Evolutionary conservation across 1,139 yeast species (phyloP).

Genomic region (Debaryomyces singareniensis): DNA sequence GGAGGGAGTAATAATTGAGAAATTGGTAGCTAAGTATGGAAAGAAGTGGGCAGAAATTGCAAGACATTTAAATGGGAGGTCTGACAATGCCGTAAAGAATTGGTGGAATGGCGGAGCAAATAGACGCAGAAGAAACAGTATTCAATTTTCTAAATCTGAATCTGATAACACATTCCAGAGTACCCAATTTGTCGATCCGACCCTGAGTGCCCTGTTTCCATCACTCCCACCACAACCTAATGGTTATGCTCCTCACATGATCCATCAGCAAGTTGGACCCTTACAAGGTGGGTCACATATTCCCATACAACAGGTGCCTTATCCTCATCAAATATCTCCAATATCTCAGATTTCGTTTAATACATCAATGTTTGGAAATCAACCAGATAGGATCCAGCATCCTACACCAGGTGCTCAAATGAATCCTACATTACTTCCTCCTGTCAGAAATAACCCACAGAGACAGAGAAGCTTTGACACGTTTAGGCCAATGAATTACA

Average conservation of each 20-base stretch:
- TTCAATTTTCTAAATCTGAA: slow-evolving; percentile 2
- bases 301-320: slow-evolving; percentile 3
- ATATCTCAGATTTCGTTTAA: slow-evolving; percentile 23
- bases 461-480: slow-evolving; percentile 33
- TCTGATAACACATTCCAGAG: not conserved
- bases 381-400: slow-evolving; percentile 2
- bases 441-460: not conserved
- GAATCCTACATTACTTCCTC: not conserved
- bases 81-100: slow-evolving; percentile 87
- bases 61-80: slow-evolving; percentile 76
- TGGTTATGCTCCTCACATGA: not conserved
- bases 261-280: not conserved
- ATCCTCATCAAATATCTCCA: slow-evolving; percentile 7
- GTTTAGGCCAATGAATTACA: slow-evolving; percentile 9
- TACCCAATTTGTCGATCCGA: not conserved
- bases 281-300: not conserved
- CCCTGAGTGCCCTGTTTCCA: not conserved
- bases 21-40: slow-evolving; percentile 72
- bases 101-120: slow-evolving; percentile 98
- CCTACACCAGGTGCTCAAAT: not conserved
- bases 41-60: slow-evolving; percentile 95
- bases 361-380: slow-evolving; percentile 32
- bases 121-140: slow-evolving; percentile 55
- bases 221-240: not conserved
- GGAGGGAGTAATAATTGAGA: slow-evolving; percentile 78